Evolutionary conservation across 352 stramenopile species (phyloP).

Genomic region (Phytopythium litorale): DNA sequence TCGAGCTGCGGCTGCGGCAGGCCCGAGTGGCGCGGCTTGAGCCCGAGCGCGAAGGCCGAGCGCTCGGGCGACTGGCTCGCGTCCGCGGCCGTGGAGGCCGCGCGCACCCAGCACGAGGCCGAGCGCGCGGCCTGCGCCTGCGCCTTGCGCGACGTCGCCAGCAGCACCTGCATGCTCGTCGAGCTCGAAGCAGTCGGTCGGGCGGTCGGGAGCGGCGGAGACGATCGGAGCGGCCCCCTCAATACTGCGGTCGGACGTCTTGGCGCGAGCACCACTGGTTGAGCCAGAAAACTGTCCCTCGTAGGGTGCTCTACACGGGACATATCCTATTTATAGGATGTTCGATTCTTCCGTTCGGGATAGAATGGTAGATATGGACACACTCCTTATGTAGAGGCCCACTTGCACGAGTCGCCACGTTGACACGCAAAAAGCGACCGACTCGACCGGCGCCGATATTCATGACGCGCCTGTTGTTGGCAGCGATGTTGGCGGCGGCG

Average conservation of each 20-base stretch:
- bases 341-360: background rate
- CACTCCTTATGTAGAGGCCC: background rate
- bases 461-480: conserved; percentile 9
- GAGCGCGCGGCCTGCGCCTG: conserved; percentile 25
- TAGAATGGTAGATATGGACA: background rate
- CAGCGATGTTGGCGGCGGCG: conserved; percentile 5
- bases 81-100: conserved; percentile 34
- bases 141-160: conserved; percentile 29
- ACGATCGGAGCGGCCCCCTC: background rate
- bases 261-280: background rate
- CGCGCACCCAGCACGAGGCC: conserved; percentile 38
- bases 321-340: background rate
- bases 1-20: conserved; percentile 50
- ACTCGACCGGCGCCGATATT: conserved; percentile 9
- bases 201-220: background rate
- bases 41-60: conserved; percentile 60
- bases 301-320: background rate
- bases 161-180: conserved; percentile 35
- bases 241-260: background rate
- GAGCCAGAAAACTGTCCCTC: background rate
- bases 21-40: conserved; percentile 55
- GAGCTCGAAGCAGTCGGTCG: background rate
- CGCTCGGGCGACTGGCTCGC: conserved; percentile 20
- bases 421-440: conserved; percentile 9
- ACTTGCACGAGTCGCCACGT: background rate